Percentiles rank a stretch among this genome's conserved stretches.
These are phyloP conservation scores for Aspergillus novoparasiticus DNA, from an alignment of 2,329 filamentous ascomycete species.

Conservation along the genomic window DNA sequence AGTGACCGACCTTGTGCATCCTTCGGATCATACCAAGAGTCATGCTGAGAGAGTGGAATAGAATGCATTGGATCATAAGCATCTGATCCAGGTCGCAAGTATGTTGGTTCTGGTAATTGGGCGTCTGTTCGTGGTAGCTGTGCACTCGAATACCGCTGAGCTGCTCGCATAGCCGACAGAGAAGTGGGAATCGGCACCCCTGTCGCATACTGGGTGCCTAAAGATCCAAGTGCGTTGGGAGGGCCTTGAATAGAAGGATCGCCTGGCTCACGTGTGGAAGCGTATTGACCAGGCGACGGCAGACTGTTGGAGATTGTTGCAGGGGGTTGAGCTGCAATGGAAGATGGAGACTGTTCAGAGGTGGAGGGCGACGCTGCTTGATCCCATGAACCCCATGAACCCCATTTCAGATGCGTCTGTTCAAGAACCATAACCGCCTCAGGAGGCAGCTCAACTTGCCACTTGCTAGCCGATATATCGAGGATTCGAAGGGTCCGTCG, in stretches of 20 bases:
- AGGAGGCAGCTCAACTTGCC: conserved; percentile 82
- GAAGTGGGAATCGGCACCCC: conserved; percentile 19
- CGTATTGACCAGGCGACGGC: conserved; percentile 15
- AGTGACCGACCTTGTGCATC: conserved; percentile 22
- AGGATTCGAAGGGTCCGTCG: conserved; percentile 82
- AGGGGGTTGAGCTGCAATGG: conserved; percentile 19
- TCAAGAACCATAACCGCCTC: conserved; percentile 78
- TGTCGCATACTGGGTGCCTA: conserved; percentile 20
- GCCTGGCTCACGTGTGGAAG: conserved; percentile 9
- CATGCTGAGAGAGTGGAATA: conserved; percentile 30
- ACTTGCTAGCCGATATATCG: conserved; percentile 81
- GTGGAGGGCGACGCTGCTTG: conserved; percentile 35
- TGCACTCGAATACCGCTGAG: conserved; percentile 20
- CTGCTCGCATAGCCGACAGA: conserved; percentile 23
- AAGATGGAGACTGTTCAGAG: conserved; percentile 29
- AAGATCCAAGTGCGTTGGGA: conserved; percentile 15
- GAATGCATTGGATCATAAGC: conserved; percentile 21
- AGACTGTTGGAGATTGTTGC: conserved; percentile 22
- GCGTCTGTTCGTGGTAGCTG: conserved; percentile 25
- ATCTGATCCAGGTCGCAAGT: conserved; percentile 30
- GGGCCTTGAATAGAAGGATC: conserved; percentile 14
- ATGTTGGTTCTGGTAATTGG: conserved; percentile 36
- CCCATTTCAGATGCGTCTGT: conserved; percentile 78
- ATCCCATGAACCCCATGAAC: conserved; percentile 61
- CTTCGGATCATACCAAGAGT: conserved; percentile 38